Evolutionary conservation across 352 stramenopile species (phyloP).

Genomic region (Pythium aphanidermatum): DNA sequence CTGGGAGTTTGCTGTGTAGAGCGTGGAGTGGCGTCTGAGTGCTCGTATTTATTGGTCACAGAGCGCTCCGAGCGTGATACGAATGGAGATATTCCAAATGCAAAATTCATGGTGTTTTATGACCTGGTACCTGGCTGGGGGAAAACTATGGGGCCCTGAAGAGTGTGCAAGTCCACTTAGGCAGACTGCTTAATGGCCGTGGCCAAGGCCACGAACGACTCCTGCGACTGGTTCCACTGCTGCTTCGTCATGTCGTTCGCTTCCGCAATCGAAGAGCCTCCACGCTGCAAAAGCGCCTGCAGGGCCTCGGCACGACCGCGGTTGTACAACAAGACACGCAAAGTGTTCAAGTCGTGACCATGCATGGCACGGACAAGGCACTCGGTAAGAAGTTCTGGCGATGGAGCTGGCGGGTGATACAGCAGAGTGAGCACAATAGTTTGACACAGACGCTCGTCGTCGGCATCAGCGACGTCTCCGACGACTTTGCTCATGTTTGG

Average conservation of each 20-base stretch:
- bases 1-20: neutral
- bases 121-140: too few species aligned
- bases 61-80: too few species aligned
- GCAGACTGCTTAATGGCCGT: conserved; percentile 72
- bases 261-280: conserved; percentile 45
- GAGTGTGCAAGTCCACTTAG: conserved; percentile 10
- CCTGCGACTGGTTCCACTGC: conserved; percentile 59
- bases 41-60: neutral
- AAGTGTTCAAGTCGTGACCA: conserved; percentile 49
- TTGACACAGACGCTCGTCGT: conserved; percentile 64
- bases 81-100: neutral
- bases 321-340: conserved; percentile 71
- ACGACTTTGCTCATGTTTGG: conserved; percentile 24
- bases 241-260: conserved; percentile 42
- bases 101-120: neutral
- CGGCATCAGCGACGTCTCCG: conserved; percentile 22
- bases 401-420: conserved; percentile 68
- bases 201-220: conserved; percentile 64
- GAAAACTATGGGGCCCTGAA: too few species aligned
- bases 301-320: conserved; percentile 60
- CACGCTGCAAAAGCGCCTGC: conserved; percentile 70
- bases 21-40: too few species aligned
- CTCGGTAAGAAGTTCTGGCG: conserved; percentile 56
- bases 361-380: conserved; percentile 51
- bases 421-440: conserved; percentile 76